Conservation (phyloP, 1,284 basidiomycete species). For the Rhodotorula sp. region DNA sequence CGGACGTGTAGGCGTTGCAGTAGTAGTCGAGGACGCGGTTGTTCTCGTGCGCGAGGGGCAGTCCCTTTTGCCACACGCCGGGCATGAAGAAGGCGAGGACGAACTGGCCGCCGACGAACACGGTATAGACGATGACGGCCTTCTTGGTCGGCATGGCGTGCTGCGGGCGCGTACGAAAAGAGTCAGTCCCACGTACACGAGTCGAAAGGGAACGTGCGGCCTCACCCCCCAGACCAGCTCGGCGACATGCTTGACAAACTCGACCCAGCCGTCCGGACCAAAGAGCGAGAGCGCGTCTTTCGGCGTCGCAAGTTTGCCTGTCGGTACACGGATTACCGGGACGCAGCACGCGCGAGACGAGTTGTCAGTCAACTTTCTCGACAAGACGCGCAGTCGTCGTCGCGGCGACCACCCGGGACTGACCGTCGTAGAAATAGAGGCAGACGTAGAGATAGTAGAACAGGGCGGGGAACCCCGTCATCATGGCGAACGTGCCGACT, state of each 20-base stretch:
- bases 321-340: not conserved
- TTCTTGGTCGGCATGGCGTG: conserved; percentile 87
- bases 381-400: not conserved
- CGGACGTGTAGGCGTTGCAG: conserved; percentile 87
- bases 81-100: conserved; percentile 86
- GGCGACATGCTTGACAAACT: conserved; percentile 35
- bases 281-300: conserved; percentile 8
- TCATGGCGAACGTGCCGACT: conserved; percentile 84
- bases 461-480: conserved; percentile 84
- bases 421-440: conserved; percentile 91
- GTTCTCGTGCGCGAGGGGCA: conserved; percentile 83
- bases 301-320: conserved; percentile 30
- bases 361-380: too few species aligned
- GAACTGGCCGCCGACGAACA: conserved; percentile 85
- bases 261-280: conserved; percentile 36
- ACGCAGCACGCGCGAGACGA: not conserved
- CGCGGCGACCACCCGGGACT: conserved; percentile 37
- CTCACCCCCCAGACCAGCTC: conserved; percentile 37
- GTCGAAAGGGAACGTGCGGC: not conserved
- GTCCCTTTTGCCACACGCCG: conserved; percentile 87
- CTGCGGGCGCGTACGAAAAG: conserved; percentile 52
- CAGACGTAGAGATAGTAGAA: conserved; percentile 99
- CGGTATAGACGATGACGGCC: conserved; percentile 84
- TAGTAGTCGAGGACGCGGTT: conserved; percentile 94
- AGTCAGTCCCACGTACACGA: too few species aligned